Percentiles rank a stretch among this genome's conserved stretches.
These are phyloP conservation scores for Entomophthora muscae DNA, from an alignment of 371 early-diverging fungal genomes.

Conservation along the genomic window DNA sequence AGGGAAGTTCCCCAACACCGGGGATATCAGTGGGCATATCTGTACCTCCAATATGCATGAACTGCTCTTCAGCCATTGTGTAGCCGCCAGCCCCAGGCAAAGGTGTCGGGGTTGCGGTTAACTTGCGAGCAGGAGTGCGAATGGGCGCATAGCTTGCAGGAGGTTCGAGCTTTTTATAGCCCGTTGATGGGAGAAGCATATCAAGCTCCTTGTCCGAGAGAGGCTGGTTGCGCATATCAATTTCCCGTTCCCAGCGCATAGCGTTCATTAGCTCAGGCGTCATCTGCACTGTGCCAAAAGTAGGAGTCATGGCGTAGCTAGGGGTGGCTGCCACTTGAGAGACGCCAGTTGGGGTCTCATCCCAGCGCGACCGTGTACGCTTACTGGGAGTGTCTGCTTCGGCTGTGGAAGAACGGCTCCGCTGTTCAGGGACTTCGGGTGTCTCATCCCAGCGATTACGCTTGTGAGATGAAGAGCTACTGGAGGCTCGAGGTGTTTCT, in stretches of 20 bases:
- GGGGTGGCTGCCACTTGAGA: neutral
- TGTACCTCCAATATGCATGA: slow-evolving; percentile 14
- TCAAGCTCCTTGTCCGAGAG: slow-evolving; percentile 87
- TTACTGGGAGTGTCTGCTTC: slow-evolving; percentile 33
- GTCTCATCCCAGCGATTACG: slow-evolving; percentile 41
- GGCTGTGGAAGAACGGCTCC: slow-evolving; percentile 8
- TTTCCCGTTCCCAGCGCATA: slow-evolving; percentile 63
- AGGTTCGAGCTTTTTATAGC: slow-evolving; percentile 82
- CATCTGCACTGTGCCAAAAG: slow-evolving; percentile 30
- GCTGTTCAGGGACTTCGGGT: slow-evolving; percentile 25
- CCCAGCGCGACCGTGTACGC: slow-evolving; percentile 56
- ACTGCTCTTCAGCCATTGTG: slow-evolving; percentile 57
- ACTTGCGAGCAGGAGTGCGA: slow-evolving; percentile 86
- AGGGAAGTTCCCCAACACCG: slow-evolving; percentile 77
- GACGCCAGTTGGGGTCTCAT: slow-evolving; percentile 49
- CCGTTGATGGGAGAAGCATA: slow-evolving; percentile 74
- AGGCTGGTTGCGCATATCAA: slow-evolving; percentile 70
- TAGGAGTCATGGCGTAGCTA: neutral
- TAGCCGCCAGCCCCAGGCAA: slow-evolving; percentile 66
- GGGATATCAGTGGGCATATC: slow-evolving; percentile 77
- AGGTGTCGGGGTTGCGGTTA: slow-evolving; percentile 87
- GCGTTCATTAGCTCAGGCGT: slow-evolving; percentile 64
- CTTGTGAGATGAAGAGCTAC: slow-evolving; percentile 21
- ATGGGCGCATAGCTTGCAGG: slow-evolving; percentile 83
- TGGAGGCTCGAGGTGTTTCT: slow-evolving; percentile 38